Percentiles rank a stretch among this genome's conserved stretches.
Evolutionary conservation across 345 rosid species (phyloP).

Genomic region (Arabidopsis arenosa): DNA sequence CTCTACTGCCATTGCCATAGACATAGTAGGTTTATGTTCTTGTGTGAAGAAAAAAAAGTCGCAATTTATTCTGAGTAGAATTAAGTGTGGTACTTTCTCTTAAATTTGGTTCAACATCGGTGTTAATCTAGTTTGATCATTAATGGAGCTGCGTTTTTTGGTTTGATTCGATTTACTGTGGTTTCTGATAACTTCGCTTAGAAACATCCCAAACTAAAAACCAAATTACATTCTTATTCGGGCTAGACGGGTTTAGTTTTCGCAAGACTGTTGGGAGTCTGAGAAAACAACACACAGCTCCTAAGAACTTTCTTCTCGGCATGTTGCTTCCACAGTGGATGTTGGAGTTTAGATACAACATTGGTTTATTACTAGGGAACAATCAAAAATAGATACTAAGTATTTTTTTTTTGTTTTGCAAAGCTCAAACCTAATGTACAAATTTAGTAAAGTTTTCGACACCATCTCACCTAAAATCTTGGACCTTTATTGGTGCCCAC

Average conservation of each 20-base stretch:
- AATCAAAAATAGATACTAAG: conserved; percentile 24
- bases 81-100: background rate
- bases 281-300: background rate
- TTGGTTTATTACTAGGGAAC: conserved; percentile 21
- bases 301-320: background rate
- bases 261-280: background rate
- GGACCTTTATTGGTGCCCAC: conserved; percentile 23
- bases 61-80: background rate
- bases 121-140: background rate
- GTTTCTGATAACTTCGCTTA: background rate
- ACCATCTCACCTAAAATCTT: conserved; percentile 39
- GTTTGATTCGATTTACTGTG: background rate
- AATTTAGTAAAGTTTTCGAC: conserved; percentile 38
- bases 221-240: background rate
- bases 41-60: background rate
- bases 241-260: background rate
- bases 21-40: background rate
- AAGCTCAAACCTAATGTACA: conserved; percentile 43
- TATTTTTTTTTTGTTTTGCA: conserved; percentile 7
- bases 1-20: background rate
- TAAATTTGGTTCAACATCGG: background rate
- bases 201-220: background rate
- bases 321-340: conserved; percentile 2
- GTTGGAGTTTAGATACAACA: conserved; percentile 32
- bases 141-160: background rate